Base-by-base conservation (phyloP, 2,329 filamentous ascomycete species). In the Dactylellina sp. region DNA sequence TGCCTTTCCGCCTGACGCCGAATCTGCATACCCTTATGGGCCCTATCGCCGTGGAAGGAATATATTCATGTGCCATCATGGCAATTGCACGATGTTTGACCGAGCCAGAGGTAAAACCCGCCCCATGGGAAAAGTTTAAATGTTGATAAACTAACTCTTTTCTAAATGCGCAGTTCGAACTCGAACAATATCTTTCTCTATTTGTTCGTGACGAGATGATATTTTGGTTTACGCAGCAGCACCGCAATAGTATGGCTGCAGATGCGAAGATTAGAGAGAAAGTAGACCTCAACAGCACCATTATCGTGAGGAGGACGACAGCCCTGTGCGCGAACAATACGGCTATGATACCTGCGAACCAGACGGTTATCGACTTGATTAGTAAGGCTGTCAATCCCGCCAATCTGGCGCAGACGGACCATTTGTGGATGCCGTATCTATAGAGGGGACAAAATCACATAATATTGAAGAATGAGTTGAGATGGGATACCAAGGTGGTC, bases 201-300 rank as follows among this genome's bases (percentile, higher is more conserved):
- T 98, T 98, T 81, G 95, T 99, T 75, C 89, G 95, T 5, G 95
- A 99, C 79, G 95, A 99, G 82, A 96, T 99, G 87, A 93, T 94
- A 77, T 96, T 93, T 83, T 99, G 95, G 95, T 93, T 93, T 78
- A 96, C 91, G 1, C 90, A 89, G 76, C 86, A 88, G 75, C 91
- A 96, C 80, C 88, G 92, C 49, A 81, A 83, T 4, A 81, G 82
- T 24, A 84, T 90, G 77, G 46, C 52, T 9, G 86, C 85, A 44
- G 89, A 92, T 71, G 87, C 85, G 32, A 89, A 91, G 80, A 84
- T 96, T 53, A 85, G 91, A 20, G 91, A 95, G 68, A 87, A 89
- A 76, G 93, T 97, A 35, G 89, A 93, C 82, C 84, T 87, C 60
- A 99, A 99, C 81, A 92, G 90, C 77, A 93, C 97, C 71, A 86